Conservation (phyloP, 176 grass and related monocot species). For the Hordeum vulgare region DNA sequence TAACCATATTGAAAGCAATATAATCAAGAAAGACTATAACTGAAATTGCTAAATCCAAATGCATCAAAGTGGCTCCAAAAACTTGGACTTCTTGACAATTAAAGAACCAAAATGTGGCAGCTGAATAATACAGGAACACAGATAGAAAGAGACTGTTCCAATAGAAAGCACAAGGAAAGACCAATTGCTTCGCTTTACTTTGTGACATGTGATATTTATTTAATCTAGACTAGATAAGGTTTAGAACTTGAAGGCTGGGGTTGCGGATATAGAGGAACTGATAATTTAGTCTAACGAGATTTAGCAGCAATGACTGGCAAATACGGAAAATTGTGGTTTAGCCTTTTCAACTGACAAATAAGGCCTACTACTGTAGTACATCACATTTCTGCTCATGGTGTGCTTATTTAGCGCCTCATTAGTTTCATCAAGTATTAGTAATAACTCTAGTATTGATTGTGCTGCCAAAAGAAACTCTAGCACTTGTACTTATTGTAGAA, state of each 20-base stretch:
- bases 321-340: neutral
- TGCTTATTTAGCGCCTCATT: neutral
- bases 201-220: too few species aligned
- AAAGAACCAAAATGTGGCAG: neutral
- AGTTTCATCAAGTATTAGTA: neutral
- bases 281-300: neutral
- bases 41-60: constrained; percentile 8
- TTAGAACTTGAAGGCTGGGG: neutral
- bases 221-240: neutral
- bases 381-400: neutral
- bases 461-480: neutral
- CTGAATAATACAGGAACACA: neutral
- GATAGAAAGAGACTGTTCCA: neutral
- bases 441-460: neutral
- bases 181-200: neutral
- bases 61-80: constrained; percentile 8
- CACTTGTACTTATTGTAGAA: neutral
- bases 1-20: neutral
- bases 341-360: too few species aligned
- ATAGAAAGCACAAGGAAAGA: neutral
- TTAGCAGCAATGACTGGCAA: neutral
- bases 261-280: neutral
- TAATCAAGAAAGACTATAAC: neutral
- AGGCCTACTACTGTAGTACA: neutral
- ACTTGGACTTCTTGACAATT: neutral